Percentiles rank a stretch among this genome's conserved stretches.
Conservation (phyloP, 768 basidiomycete species). For the Mycena capillaripes region DNA sequence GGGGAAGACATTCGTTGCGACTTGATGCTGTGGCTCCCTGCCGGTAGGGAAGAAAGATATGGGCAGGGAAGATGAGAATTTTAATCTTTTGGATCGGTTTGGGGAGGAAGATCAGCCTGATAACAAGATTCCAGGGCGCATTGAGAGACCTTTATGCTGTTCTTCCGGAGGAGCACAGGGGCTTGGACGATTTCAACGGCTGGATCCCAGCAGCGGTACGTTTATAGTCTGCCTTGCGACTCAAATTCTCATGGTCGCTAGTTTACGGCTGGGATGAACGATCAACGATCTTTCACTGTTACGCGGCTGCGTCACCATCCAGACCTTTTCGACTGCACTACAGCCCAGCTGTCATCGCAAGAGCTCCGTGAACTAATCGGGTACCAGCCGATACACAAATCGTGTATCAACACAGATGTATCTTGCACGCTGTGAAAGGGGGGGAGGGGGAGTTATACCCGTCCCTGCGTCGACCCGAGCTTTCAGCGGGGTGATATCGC, state of each 20-base stretch:
- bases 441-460: no score
- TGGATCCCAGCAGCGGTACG: conserved; percentile 12
- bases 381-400: background rate
- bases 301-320: background rate
- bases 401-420: no score
- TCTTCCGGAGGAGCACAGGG: background rate
- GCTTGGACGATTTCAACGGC: background rate
- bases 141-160: background rate
- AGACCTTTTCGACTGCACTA: background rate
- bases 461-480: no score
- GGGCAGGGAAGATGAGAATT: background rate
- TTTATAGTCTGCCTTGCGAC: background rate
- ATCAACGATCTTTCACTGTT: conserved; percentile 3
- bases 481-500: no score
- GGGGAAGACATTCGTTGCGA: conserved; percentile 8
- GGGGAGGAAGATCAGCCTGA: background rate
- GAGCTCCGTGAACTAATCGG: background rate
- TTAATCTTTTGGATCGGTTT: conserved; percentile 4
- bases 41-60: background rate
- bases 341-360: background rate
- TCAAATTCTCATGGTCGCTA: background rate
- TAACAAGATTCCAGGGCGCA: conserved; percentile 16
- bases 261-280: background rate
- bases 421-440: no score
- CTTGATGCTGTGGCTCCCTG: conserved; percentile 13